Evolutionary conservation across 2,329 filamentous ascomycete genomes (phyloP), one percentile per base, ranked within the genome.

Genomic region (Aspergillus amoenus): DNA sequence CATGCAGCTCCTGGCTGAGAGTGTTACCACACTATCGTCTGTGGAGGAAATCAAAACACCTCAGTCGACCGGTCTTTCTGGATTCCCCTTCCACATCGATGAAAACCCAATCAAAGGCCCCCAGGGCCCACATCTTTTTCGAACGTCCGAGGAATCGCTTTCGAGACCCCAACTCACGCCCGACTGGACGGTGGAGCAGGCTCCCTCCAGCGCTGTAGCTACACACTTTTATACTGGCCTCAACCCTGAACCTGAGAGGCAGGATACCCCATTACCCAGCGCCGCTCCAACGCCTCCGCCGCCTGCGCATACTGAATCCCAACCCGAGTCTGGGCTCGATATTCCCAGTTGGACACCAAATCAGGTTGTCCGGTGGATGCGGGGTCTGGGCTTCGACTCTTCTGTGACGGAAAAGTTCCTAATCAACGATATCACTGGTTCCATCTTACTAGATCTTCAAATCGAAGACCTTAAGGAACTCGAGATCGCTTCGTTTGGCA

Each of bases 391-490:
- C 1, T 60, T 37, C 37, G 55, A 55, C 71, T 78, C 85, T 51
- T 78, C 82, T 6, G 82, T 93, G 50, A 88, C 94, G 11, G 88
- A 95, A 68, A 90, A 89, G 65, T 97, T 99, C 68, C 83, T 93
- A 60, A 84, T 89, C 67, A 95, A 99, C 73, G 93, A 99, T 70
- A 97, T 99, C 72, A 91, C 88, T 24, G 93, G 93, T 13, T 82
- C 86, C 4, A 90, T 97, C 55, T 79, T 97, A 18, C 86, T 96
- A 52, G 92, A 93, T n/a, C 79, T 99, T 43, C 92, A 96, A 70
- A 93, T 93, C 65, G 91, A 96, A 62, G 93, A 88, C 59, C 73
- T 88, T 34, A 87, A 86, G 65, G 85, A 88, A 66, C 76, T 87
- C 12, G 83, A 82, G 50, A 86, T 88, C 45, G 74, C 77, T 45